Evolutionary conservation across 805 yeast species (phyloP).

Genomic region (Kazachstania martiniae): DNA sequence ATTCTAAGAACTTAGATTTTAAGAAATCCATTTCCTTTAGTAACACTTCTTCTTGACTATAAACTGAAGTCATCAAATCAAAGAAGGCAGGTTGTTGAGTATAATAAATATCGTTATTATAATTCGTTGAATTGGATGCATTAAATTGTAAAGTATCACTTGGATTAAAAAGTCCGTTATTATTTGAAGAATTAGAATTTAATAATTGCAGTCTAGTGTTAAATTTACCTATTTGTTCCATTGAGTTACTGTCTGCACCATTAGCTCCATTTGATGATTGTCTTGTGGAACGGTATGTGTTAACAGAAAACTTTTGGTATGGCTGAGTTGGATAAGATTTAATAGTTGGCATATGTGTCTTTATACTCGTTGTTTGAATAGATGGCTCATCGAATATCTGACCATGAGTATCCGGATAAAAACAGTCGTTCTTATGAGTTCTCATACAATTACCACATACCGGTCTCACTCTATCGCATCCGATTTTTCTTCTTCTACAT

Average conservation of each 20-base stretch:
- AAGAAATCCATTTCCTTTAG: constrained; percentile 15
- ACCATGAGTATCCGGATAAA: constrained; percentile 24
- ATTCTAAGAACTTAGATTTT: constrained; percentile 9
- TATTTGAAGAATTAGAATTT: constrained; percentile 3
- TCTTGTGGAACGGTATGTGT: background rate
- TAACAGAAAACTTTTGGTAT: background rate
- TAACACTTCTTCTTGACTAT: constrained; percentile 13
- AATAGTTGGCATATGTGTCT: background rate
- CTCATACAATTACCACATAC: constrained; percentile 31
- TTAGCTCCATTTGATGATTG: background rate
- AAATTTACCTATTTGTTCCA: constrained; percentile 11
- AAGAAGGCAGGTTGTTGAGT: constrained; percentile 4
- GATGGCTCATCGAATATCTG: background rate
- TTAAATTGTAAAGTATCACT: background rate
- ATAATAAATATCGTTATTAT: background rate
- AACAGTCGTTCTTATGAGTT: constrained; percentile 19
- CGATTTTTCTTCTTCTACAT: constrained; percentile 27
- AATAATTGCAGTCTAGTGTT: constrained; percentile 11
- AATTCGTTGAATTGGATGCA: background rate
- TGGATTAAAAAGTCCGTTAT: constrained; percentile 1
- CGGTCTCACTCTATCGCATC: constrained; percentile 35
- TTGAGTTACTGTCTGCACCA: background rate
- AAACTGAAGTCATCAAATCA: constrained; percentile 9
- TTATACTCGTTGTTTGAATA: background rate
- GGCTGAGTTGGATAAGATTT: background rate